Conservation (phyloP, 345 rosid genomes). For the Salix viminalis region DNA sequence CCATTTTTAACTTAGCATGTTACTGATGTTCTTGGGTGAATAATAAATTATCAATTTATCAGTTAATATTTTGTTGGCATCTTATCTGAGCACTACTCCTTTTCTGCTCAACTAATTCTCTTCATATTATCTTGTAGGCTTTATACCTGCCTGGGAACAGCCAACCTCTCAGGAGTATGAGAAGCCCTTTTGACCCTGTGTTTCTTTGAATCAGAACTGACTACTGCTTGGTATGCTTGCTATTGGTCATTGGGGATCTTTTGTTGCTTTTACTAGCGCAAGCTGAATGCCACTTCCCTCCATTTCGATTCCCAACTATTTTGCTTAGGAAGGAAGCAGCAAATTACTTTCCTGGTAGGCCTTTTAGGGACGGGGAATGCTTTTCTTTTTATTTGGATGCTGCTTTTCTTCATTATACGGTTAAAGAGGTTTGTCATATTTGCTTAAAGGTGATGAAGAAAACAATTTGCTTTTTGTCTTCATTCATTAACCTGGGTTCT, state of each 20-base stretch:
- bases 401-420: background rate
- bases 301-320: background rate
- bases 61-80: background rate
- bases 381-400: background rate
- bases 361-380: conserved; percentile 11
- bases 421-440: conserved; percentile 6
- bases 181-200: conserved; percentile 65
- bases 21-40: background rate
- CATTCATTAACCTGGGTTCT: background rate
- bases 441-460: background rate
- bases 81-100: background rate
- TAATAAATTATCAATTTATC: background rate
- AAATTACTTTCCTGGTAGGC: conserved; percentile 10
- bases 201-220: background rate
- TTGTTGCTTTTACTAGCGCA: conserved; percentile 1
- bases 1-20: background rate
- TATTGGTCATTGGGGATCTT: conserved; percentile 5
- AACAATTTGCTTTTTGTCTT: background rate
- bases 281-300: background rate
- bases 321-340: conserved; percentile 6
- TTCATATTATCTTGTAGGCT: conserved; percentile 44
- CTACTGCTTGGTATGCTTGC: conserved; percentile 13
- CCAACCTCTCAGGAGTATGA: conserved; percentile 60
- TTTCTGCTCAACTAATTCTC: conserved; percentile 1
- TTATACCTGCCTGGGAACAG: conserved; percentile 79